Conservation (phyloP, 257 asterid genomes). For the Petunia axillaris region DNA sequence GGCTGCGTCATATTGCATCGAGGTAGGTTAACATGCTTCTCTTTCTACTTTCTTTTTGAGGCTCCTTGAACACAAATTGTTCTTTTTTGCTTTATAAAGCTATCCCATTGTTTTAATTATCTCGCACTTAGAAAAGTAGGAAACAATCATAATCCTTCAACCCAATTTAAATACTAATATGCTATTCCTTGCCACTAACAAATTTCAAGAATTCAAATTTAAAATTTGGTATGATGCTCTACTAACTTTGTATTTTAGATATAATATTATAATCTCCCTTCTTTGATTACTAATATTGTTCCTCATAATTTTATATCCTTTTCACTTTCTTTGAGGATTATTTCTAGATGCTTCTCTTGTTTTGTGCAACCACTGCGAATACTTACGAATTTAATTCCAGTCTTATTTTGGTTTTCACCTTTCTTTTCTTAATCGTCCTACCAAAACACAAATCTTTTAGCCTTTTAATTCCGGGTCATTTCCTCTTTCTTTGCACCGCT, state of each 20-base stretch:
- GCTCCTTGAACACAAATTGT: not conserved
- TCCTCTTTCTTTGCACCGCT: not conserved
- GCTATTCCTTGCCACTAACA: not conserved
- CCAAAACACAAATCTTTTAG: not conserved
- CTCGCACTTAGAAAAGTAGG: not conserved
- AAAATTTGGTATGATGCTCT: not conserved
- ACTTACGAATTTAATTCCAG: not conserved
- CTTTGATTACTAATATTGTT: not conserved
- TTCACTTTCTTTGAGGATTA: not conserved
- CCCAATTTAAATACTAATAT: not conserved
- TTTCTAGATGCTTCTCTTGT: not conserved
- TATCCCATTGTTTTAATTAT: not conserved
- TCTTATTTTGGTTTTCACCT: slow-evolving; percentile 1
- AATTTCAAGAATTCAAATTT: slow-evolving; percentile 9
- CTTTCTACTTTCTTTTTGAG: not conserved
- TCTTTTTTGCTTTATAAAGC: not conserved
- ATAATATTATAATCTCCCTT: not conserved
- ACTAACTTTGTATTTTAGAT: not conserved
- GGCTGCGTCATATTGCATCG: slow-evolving; percentile 83
- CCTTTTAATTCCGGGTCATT: not conserved
- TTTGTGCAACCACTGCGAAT: slow-evolving; percentile 16
- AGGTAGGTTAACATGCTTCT: slow-evolving; percentile 53
- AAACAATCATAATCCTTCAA: not conserved
- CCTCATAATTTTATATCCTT: not conserved
- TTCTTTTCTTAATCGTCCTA: not conserved